Evolutionary conservation across 2,329 filamentous ascomycete species (phyloP), one percentile per base, ranked within the genome.

Genomic region (Cladosporium sp.): DNA sequence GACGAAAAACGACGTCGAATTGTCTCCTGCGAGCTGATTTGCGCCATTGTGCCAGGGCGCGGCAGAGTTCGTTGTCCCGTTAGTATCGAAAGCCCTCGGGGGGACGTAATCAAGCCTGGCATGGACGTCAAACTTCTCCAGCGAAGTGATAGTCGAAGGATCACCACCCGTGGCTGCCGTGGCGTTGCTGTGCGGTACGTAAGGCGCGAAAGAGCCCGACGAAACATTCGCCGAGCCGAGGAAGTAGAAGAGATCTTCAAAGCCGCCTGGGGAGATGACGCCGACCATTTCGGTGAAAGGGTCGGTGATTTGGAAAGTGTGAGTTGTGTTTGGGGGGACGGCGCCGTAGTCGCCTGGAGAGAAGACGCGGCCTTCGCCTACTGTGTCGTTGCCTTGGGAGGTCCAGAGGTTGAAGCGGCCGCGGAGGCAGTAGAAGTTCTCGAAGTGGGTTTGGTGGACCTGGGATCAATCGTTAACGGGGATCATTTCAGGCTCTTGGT

Each of bases 401-500:
- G 72, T 65, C 74, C 73, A 77, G 9, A 76, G 68, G 54, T 75
- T 71, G 54, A 71, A 69, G 7, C 70, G 67, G n/a, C 74, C 73
- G 3, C 32, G 32, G 6, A 36, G 12, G n/a, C 32, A 36, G 15
- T n/a, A 36, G 12, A 36, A 36, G 32, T 36, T 36, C 32, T 36
- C 32, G n/a, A n/a, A 36, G n/a, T 36, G 32, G 12, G 13, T n/a
- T n/a, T 15, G 15, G 32, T 36, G 32, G 15, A n/a, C 15, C 32
- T 36, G 1, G 32, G 8, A n/a, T 17, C 22, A 27, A 27, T 5
- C 5, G 9, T 27, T 9, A n/a, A n/a, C n/a, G n/a, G n/a, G n/a
- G n/a, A n/a, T n/a, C n/a, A n/a, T n/a, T n/a, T n/a, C n/a, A n/a
- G n/a, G n/a, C n/a, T n/a, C n/a, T n/a, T n/a, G n/a, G n/a, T n/a